Evolutionary conservation across 2,329 filamentous ascomycete species (phyloP).

Genomic region (Sarocladium kiliense): DNA sequence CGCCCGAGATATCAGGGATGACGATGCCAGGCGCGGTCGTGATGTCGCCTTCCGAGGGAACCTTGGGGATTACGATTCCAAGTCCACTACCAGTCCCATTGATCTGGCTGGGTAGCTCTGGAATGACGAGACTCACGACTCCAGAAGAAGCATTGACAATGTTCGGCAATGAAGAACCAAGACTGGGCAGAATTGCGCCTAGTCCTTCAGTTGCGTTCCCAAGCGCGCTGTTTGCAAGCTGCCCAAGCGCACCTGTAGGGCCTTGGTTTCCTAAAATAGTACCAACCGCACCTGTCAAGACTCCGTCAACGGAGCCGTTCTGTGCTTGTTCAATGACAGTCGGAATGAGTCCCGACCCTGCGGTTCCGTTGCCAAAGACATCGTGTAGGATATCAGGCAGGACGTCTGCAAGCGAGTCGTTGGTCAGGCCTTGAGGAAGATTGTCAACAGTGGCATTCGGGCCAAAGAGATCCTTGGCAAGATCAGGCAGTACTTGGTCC

Average conservation of each 20-base stretch:
- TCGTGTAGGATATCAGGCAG: slow-evolving; percentile 4
- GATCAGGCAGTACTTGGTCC: not conserved
- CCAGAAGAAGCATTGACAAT: not conserved
- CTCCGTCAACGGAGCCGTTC: slow-evolving; percentile 1
- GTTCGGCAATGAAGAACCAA: not conserved
- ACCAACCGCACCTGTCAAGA: not conserved
- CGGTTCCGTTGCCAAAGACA: slow-evolving; percentile 3
- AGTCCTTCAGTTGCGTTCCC: not conserved
- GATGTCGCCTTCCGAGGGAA: not conserved
- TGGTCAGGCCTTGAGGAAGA: not conserved
- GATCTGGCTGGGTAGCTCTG: not conserved
- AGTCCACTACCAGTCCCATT: not conserved
- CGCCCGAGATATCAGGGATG: not conserved
- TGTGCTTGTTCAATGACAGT: not conserved
- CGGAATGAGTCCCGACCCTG: not conserved
- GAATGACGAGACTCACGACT: slow-evolving; percentile 1
- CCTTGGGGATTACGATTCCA: not conserved
- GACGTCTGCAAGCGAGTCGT: not conserved
- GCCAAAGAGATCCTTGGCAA: slow-evolving; percentile 2
- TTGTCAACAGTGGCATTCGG: not conserved
- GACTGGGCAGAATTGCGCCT: not conserved
- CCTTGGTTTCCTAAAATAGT: not conserved
- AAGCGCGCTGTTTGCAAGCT: slow-evolving; percentile 3
- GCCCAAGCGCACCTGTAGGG: not conserved
- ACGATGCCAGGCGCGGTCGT: not conserved